Conservation (phyloP, 2,329 filamentous ascomycete genomes). For the Pseudopithomyces maydicus region DNA sequence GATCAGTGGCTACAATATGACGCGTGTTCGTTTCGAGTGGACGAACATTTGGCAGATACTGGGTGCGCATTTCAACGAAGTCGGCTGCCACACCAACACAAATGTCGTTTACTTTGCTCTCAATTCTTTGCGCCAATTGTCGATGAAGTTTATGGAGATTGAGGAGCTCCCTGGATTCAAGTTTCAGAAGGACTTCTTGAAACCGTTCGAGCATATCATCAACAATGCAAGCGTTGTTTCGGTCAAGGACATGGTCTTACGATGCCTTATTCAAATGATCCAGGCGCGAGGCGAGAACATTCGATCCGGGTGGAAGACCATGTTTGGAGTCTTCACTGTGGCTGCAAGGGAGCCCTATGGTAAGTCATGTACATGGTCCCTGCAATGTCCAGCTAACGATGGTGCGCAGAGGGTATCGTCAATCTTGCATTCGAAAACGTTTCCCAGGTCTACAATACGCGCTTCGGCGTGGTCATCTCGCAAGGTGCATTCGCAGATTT, state of each 20-base stretch:
- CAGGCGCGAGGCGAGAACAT: slow-evolving; percentile 97
- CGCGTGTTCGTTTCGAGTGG: slow-evolving; percentile 97
- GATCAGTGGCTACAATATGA: slow-evolving; percentile 99
- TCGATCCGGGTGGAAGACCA: slow-evolving; percentile 95
- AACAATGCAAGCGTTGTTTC: slow-evolving; percentile 87
- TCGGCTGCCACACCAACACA: slow-evolving; percentile 95
- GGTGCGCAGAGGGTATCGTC: slow-evolving; percentile 77
- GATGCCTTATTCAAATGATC: slow-evolving; percentile 98
- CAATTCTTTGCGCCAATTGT: slow-evolving; percentile 91
- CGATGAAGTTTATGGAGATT: slow-evolving; percentile 98
- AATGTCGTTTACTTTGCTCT: slow-evolving; percentile 97
- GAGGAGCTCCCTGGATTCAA: slow-evolving; percentile 98
- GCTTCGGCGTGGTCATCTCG: slow-evolving; percentile 93
- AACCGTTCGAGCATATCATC: slow-evolving; percentile 97
- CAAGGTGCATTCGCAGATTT: slow-evolving; percentile 97
- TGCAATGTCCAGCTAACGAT: slow-evolving; percentile 17
- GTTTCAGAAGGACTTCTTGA: slow-evolving; percentile 98
- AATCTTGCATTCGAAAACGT: slow-evolving; percentile 98
- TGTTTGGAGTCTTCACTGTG: slow-evolving; percentile 98
- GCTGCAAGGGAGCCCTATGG: slow-evolving; percentile 87
- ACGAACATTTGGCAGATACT: slow-evolving; percentile 96
- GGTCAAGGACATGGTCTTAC: slow-evolving; percentile 96
- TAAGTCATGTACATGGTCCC: slow-evolving; percentile 39
- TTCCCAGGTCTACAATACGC: slow-evolving; percentile 90
- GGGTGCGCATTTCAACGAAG: slow-evolving; percentile 98